Conservation (phyloP, 1,284 basidiomycete species). For the Boletellus deceptivus region DNA sequence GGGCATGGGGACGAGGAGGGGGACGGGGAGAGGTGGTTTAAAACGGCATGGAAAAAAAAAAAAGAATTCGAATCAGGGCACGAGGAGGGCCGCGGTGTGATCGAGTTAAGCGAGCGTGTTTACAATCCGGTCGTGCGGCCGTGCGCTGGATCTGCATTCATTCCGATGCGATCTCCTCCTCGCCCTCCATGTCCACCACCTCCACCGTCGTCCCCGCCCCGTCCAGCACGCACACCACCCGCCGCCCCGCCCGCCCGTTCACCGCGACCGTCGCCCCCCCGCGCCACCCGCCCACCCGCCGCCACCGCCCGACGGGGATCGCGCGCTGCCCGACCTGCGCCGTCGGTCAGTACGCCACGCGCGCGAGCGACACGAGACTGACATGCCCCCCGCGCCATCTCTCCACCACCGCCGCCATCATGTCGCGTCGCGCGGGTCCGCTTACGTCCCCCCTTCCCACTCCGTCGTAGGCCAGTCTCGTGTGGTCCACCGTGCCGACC, state of each 20-base stretch:
- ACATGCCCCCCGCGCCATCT: constrained; percentile 55
- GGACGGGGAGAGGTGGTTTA: constrained; percentile 36
- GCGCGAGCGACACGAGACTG: constrained; percentile 36
- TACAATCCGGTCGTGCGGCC: constrained; percentile 33
- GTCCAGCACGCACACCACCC: constrained; percentile 73
- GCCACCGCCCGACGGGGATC: constrained; percentile 56
- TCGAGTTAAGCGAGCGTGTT: constrained; percentile 39
- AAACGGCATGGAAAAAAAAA: constrained; percentile 52
- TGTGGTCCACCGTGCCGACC: constrained; percentile 60
- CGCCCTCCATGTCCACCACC: constrained; percentile 76
- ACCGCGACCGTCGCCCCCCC: constrained; percentile 61
- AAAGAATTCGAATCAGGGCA: constrained; percentile 64
- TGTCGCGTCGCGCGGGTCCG: constrained; percentile 54
- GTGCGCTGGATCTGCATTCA: constrained; percentile 32
- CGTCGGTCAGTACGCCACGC: constrained; percentile 30
- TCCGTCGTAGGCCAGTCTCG: constrained; percentile 54
- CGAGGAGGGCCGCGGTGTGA: constrained; percentile 54
- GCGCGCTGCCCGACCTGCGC: constrained; percentile 47
- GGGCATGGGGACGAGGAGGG: constrained; percentile 40
- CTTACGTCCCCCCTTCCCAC: constrained; percentile 52
- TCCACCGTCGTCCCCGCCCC: constrained; percentile 59
- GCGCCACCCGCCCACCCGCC: constrained; percentile 49
- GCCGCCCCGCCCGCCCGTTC: constrained; percentile 70
- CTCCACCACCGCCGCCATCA: constrained; percentile 55
- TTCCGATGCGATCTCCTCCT: constrained; percentile 31